Evolutionary conservation across 257 asterid genomes (phyloP).

Genomic region (Paraleonurus japonicus): DNA sequence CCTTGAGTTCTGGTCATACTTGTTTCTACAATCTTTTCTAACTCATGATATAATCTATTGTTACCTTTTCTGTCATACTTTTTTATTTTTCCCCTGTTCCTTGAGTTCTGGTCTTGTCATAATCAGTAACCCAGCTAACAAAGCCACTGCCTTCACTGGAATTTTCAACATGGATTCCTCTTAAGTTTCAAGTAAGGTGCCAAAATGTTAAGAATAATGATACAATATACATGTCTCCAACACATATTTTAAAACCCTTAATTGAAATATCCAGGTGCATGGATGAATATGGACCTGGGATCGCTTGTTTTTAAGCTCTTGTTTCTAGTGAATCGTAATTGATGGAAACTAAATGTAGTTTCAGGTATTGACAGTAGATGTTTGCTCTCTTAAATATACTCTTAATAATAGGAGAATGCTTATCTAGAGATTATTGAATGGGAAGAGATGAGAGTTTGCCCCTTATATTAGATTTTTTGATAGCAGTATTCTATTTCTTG

Average conservation of each 20-base stretch:
- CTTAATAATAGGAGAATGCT: background rate
- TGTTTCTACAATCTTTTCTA: background rate
- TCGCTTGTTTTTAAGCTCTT: background rate
- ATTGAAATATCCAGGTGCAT: background rate
- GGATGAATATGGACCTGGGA: no score
- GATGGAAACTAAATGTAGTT: background rate
- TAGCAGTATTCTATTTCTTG: background rate
- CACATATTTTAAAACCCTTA: background rate
- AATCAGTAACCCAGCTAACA: background rate
- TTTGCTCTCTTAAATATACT: background rate
- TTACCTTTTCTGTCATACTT: background rate
- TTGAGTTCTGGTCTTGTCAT: background rate
- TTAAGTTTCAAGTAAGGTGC: background rate
- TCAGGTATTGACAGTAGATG: background rate
- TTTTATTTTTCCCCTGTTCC: background rate
- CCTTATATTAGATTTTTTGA: background rate
- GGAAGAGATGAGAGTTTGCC: background rate
- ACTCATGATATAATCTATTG: background rate
- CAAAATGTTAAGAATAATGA: background rate
- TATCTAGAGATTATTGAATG: background rate
- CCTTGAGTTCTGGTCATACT: no score
- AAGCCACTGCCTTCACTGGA: background rate
- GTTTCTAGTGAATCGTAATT: background rate
- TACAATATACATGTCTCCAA: background rate
- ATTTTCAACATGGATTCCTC: background rate